phyloP scores from a whole-genome alignment of 768 basidiomycete genomes.

The Kwoniella sp. region DNA sequence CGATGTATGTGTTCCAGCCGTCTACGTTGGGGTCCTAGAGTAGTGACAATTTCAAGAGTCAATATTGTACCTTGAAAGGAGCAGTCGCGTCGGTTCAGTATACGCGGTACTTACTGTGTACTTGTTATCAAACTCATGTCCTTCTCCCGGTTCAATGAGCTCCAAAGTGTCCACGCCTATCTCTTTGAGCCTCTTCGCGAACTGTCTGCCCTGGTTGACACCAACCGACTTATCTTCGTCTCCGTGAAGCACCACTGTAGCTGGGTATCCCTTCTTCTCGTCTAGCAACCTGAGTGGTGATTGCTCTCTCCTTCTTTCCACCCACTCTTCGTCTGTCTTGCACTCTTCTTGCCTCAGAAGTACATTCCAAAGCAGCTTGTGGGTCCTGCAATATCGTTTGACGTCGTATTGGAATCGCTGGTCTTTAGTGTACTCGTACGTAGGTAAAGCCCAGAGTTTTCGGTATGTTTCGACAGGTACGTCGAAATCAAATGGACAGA shows the following conservation, averaged over 20 bases:
- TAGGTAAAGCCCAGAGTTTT: slow-evolving; percentile 5
- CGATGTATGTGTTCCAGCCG: slow-evolving; percentile 17
- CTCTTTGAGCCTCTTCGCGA: slow-evolving; percentile 12
- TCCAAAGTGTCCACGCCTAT: slow-evolving; percentile 11
- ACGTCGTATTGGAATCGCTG: slow-evolving; percentile 9
- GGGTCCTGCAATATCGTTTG: slow-evolving; percentile 11
- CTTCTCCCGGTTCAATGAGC: slow-evolving; percentile 4
- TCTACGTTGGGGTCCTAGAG: slow-evolving; percentile 13
- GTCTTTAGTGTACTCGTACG: not conserved
- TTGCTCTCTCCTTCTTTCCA: not conserved
- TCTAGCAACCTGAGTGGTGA: slow-evolving; percentile 4
- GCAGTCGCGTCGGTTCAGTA: not conserved
- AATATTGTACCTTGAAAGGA: too few relatives aligned
- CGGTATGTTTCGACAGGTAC: not conserved
- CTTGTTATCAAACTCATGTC: slow-evolving; percentile 21
- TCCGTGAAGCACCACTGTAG: slow-evolving; percentile 15
- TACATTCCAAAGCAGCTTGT: not conserved
- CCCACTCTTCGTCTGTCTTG: slow-evolving; percentile 12
- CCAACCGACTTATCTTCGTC: slow-evolving; percentile 8
- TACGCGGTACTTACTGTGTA: slow-evolving; percentile 9
- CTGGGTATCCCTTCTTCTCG: slow-evolving; percentile 10
- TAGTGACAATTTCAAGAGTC: too few relatives aligned
- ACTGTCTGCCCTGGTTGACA: slow-evolving; percentile 1
- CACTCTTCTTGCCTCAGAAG: slow-evolving; percentile 7
- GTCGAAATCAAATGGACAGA: slow-evolving; percentile 13